Conservation (phyloP, 192 early-diverging fungal species). For the Umbelopsis isabellina region DNA sequence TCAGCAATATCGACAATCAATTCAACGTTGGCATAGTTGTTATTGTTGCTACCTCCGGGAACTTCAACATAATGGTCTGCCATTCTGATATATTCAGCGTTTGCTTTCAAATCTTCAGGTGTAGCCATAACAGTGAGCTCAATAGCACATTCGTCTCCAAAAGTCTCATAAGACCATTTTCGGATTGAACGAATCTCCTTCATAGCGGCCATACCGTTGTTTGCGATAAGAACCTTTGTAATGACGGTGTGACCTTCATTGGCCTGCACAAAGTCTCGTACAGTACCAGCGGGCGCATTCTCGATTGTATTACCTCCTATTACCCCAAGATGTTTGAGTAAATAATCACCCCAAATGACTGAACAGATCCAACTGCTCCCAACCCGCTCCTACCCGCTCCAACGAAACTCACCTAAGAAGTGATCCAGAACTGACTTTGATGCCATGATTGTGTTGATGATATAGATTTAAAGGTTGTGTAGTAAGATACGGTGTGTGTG, state of each 20-base stretch:
- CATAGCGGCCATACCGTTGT: constrained; percentile 99
- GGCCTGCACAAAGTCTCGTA: constrained; percentile 77
- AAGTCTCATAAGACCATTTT: constrained; percentile 98
- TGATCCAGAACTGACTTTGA: constrained; percentile 2
- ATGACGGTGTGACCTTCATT: constrained; percentile 87
- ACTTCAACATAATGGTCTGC: constrained; percentile 99
- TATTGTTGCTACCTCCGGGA: constrained; percentile 96
- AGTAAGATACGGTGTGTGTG: background rate
- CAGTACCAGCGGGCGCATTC: constrained; percentile 62
- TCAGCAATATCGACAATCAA: constrained; percentile 98
- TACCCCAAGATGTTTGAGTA: background rate
- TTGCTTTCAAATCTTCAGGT: constrained; percentile 95
- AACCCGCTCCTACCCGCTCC: too few relatives aligned
- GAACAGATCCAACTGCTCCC: background rate
- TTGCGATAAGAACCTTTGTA: constrained; percentile 95
- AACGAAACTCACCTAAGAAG: background rate
- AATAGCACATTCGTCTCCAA: constrained; percentile 95
- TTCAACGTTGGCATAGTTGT: constrained; percentile 99
- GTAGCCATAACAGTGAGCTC: constrained; percentile 98
- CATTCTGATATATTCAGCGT: constrained; percentile 99
- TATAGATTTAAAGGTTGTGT: background rate
- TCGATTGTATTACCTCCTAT: constrained; percentile 75
- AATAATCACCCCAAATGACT: background rate
- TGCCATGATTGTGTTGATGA: background rate
- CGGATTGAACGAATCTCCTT: constrained; percentile 98